Evolutionary conservation across 164 flowering plant genomes (phyloP).

Genomic region (Berberis vulgaris): DNA sequence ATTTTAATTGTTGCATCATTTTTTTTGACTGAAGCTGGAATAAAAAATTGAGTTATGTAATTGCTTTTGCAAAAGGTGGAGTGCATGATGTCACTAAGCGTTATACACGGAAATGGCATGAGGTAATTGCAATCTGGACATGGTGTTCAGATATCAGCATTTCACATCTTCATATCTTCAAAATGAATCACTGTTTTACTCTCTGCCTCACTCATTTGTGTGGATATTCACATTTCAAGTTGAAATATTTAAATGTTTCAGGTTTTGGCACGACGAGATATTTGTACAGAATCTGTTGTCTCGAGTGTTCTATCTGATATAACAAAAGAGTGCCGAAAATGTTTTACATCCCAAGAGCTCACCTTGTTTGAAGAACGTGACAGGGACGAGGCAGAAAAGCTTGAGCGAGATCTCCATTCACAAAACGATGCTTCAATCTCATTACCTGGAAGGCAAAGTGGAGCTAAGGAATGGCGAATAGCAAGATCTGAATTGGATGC

Average conservation of each 20-base stretch:
- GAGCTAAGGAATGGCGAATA: slow-evolving; percentile 85
- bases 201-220: background rate
- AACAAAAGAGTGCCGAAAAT: slow-evolving; percentile 53
- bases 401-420: slow-evolving; percentile 42
- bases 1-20: slow-evolving; percentile 4
- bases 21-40: slow-evolving; percentile 51
- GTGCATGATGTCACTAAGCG: slow-evolving; percentile 92
- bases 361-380: slow-evolving; percentile 53
- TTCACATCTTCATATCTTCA: background rate
- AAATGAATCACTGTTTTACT: background rate
- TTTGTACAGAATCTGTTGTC: slow-evolving; percentile 50
- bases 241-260: slow-evolving; percentile 12
- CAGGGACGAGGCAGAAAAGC: slow-evolving; percentile 42
- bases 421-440: slow-evolving; percentile 42
- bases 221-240: background rate
- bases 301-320: slow-evolving; percentile 39
- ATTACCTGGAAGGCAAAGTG: slow-evolving; percentile 92
- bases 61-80: slow-evolving; percentile 83
- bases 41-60: slow-evolving; percentile 65
- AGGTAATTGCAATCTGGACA: slow-evolving; percentile 35
- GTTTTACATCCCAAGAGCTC: slow-evolving; percentile 33
- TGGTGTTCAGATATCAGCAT: background rate
- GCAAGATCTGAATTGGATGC: slow-evolving; percentile 67
- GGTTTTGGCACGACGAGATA: slow-evolving; percentile 68
- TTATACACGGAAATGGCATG: slow-evolving; percentile 94